Evolutionary conservation across 495 filamentous ascomycete genomes (phyloP).

Genomic region (Durotheca rogersii): DNA sequence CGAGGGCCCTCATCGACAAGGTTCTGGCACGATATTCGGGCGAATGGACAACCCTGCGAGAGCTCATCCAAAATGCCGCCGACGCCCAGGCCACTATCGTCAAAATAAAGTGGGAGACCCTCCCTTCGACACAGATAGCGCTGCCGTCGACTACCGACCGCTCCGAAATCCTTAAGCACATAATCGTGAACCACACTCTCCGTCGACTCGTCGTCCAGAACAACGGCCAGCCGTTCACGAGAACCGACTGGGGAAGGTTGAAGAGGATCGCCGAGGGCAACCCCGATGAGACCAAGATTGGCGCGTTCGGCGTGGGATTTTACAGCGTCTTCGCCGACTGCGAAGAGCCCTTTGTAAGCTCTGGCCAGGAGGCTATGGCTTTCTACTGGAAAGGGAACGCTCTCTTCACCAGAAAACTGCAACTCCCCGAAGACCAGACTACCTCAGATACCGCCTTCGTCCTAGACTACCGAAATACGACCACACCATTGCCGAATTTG

Average conservation of each 20-base stretch:
- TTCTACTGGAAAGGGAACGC: constrained; percentile 99
- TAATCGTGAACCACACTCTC: constrained; percentile 78
- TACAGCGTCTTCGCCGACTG: constrained; percentile 98
- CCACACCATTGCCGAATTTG: constrained; percentile 79
- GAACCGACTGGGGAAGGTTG: constrained; percentile 87
- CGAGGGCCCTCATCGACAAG: constrained; percentile 94
- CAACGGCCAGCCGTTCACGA: constrained; percentile 78
- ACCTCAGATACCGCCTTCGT: constrained; percentile 82
- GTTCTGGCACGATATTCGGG: constrained; percentile 93
- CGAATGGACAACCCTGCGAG: constrained; percentile 83
- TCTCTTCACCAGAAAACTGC: constrained; percentile 80
- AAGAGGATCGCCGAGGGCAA: constrained; percentile 98
- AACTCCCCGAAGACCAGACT: constrained; percentile 61
- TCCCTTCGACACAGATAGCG: constrained; percentile 75
- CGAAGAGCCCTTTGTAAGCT: constrained; percentile 94
- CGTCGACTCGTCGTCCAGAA: constrained; percentile 84
- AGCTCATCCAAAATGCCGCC: constrained; percentile 96
- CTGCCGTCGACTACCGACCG: constrained; percentile 65
- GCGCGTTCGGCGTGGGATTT: constrained; percentile 97
- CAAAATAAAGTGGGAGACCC: constrained; percentile 84
- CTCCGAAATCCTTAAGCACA: constrained; percentile 75
- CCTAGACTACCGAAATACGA: constrained; percentile 85
- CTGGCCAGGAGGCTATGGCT: constrained; percentile 88
- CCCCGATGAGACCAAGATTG: constrained; percentile 97
- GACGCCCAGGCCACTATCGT: constrained; percentile 91